Percentiles rank a stretch among this genome's conserved stretches.
These are phyloP conservation scores for Leccinum variicolor DNA, from an alignment of 768 basidiomycete species.

Conservation along the genomic window DNA sequence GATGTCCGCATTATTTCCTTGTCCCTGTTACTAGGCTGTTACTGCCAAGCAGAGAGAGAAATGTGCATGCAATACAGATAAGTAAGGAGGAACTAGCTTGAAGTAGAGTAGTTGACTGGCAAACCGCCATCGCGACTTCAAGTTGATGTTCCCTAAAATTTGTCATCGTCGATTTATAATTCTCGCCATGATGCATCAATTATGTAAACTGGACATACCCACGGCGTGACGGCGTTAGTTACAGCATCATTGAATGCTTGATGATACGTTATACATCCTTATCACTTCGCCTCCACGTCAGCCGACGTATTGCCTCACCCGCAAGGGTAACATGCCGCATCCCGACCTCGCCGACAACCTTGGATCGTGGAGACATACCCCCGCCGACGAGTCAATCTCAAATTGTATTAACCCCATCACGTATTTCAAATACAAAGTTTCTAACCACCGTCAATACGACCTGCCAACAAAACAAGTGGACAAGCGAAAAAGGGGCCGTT, in stretches of 20 bases:
- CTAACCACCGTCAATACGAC: slow-evolving; percentile 39
- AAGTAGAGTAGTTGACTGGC: no score
- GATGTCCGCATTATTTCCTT: no score
- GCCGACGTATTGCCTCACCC: slow-evolving; percentile 8
- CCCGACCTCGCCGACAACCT: slow-evolving; percentile 19
- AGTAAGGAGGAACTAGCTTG: no score
- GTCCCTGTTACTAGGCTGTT: no score
- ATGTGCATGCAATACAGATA: no score
- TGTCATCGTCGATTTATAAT: no score
- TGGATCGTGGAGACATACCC: slow-evolving; percentile 7
- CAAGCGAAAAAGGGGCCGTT: not conserved
- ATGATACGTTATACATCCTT: not conserved
- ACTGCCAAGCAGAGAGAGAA: no score
- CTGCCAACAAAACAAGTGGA: slow-evolving; percentile 21
- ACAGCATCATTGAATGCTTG: not conserved
- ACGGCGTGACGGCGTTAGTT: no score
- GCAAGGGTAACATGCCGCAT: slow-evolving; percentile 20
- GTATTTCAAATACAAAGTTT: slow-evolving; percentile 34
- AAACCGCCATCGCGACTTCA: no score
- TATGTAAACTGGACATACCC: not conserved
- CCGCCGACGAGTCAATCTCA: slow-evolving; percentile 6
- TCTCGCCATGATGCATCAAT: no score
- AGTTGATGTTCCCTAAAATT: no score
- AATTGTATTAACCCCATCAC: slow-evolving; percentile 35
- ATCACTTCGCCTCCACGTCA: not conserved